Conservation (phyloP, 192 early-diverging fungal genomes). For the Lobulomyces angularis region DNA sequence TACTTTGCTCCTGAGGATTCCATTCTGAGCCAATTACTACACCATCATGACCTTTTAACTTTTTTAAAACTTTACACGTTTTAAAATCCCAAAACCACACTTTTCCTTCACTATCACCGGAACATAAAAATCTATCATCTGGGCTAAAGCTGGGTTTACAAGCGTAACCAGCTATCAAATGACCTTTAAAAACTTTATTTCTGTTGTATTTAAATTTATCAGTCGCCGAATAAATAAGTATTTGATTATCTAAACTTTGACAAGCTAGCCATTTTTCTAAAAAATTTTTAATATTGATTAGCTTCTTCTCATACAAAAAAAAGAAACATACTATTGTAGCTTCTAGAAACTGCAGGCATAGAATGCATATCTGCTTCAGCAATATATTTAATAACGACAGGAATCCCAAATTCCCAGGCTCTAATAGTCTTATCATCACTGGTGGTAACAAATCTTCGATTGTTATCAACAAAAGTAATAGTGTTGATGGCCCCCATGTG, state of each 20-base stretch:
- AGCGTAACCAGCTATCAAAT: constrained; percentile 91
- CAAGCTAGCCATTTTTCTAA: constrained; percentile 87
- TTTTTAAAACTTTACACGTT: constrained; percentile 66
- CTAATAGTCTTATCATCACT: constrained; percentile 94
- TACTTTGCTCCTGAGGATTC: constrained; percentile 88
- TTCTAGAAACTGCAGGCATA: constrained; percentile 83
- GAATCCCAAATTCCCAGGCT: constrained; percentile 97
- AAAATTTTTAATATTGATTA: constrained; percentile 1
- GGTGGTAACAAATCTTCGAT: constrained; percentile 86
- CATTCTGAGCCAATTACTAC: constrained; percentile 86
- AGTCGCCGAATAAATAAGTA: constrained; percentile 74
- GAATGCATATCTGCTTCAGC: constrained; percentile 94
- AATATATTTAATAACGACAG: constrained; percentile 94
- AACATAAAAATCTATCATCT: constrained; percentile 74
- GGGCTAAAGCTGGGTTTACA: constrained; percentile 88
- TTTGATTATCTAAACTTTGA: constrained; percentile 92
- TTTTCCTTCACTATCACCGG: constrained; percentile 84
- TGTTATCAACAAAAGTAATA: constrained; percentile 92
- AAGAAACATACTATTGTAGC: constrained; percentile 62
- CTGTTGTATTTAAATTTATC: constrained; percentile 77
- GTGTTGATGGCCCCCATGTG: constrained; percentile 93
- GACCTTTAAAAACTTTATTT: constrained; percentile 85
- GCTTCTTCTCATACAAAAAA: neutral
- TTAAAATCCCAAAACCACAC: constrained; percentile 99
- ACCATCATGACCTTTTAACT: constrained; percentile 82